These are phyloP conservation scores for Penicillium canariense DNA, from an alignment of 495 filamentous ascomycete species.

Conservation along the genomic window DNA sequence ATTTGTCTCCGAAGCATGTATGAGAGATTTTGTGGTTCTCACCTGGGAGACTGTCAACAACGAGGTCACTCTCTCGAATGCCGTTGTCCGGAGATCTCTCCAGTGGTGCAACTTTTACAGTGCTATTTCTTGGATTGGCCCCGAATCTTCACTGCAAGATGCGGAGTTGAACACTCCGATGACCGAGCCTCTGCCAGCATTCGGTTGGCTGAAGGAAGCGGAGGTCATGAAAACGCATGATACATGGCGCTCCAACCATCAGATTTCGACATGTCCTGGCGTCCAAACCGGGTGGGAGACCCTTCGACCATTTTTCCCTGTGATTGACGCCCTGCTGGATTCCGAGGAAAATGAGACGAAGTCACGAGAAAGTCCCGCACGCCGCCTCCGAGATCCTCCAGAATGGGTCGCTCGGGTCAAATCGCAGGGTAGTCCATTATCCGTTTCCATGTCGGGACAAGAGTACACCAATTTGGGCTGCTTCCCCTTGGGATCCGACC, in stretches of 20 bases:
- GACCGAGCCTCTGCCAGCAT: slow-evolving; percentile 49
- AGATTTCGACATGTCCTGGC: slow-evolving; percentile 23
- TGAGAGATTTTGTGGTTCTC: slow-evolving; percentile 46
- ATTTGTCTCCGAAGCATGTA: slow-evolving; percentile 52
- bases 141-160: slow-evolving; percentile 41
- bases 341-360: slow-evolving; percentile 24
- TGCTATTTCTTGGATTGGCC: slow-evolving; percentile 50
- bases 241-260: slow-evolving; percentile 45
- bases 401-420: slow-evolving; percentile 40
- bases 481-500: slow-evolving; percentile 54
- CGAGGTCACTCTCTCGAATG: slow-evolving; percentile 43
- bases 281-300: slow-evolving; percentile 27
- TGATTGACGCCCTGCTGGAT: slow-evolving; percentile 23
- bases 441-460: slow-evolving; percentile 44
- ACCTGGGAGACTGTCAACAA: slow-evolving; percentile 57
- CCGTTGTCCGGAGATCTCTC: slow-evolving; percentile 50
- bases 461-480: slow-evolving; percentile 52
- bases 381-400: slow-evolving; percentile 33
- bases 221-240: slow-evolving; percentile 53
- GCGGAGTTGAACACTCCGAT: slow-evolving; percentile 34
- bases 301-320: slow-evolving; percentile 29
- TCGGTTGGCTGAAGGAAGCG: slow-evolving; percentile 56
- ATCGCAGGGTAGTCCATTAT: slow-evolving; percentile 46
- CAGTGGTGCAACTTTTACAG: slow-evolving; percentile 59
- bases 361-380: slow-evolving; percentile 5